phyloP scores from a whole-genome alignment of 345 rosid genomes.

The Atalantia buxifolia region DNA sequence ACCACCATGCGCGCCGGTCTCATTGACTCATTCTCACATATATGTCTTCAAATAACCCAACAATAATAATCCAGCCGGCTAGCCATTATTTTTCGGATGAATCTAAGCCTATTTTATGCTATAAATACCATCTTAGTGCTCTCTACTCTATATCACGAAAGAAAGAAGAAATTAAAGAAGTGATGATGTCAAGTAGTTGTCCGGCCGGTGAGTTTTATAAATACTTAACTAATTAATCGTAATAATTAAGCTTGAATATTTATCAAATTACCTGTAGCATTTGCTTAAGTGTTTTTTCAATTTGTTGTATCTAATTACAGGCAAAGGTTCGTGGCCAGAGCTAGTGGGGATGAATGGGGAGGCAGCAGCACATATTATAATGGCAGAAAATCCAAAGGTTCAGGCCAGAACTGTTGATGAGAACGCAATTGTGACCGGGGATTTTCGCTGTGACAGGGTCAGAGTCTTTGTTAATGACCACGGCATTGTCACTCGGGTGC shows the following conservation, averaged over 20 bases:
- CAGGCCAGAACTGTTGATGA: background rate
- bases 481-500: background rate
- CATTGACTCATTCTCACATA: too few relatives aligned
- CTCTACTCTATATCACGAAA: background rate
- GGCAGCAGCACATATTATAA: background rate
- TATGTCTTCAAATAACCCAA: too few relatives aligned
- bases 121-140: background rate
- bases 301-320: background rate
- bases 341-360: background rate
- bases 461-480: conserved; percentile 1
- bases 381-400: conserved; percentile 11
- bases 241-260: background rate
- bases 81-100: background rate
- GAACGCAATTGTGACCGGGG: background rate
- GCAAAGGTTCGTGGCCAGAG: conserved; percentile 25
- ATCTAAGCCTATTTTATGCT: background rate
- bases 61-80: background rate
- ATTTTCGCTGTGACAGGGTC: conserved; percentile 20
- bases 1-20: too few relatives aligned
- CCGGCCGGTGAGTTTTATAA: background rate
- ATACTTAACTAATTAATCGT: background rate
- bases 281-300: too few relatives aligned
- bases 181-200: conserved; percentile 4
- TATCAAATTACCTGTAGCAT: too few relatives aligned
- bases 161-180: background rate